phyloP scores from a whole-genome alignment of 805 yeast genomes.

The Danielia reshetovae region DNA sequence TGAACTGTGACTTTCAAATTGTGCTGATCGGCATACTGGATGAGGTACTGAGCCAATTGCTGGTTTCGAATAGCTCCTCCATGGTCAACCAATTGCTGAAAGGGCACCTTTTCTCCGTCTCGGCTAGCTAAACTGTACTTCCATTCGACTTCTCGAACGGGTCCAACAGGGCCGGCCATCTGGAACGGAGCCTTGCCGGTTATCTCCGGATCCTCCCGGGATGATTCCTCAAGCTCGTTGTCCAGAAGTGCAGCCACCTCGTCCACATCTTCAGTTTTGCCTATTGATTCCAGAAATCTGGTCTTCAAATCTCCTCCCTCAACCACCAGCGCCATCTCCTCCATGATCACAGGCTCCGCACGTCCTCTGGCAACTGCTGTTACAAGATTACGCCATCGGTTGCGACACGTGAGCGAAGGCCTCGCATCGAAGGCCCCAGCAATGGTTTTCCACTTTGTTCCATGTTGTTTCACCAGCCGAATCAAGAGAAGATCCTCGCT shows the following conservation, averaged over 20 bases:
- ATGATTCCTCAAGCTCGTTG: neutral
- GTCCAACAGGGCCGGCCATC: neutral
- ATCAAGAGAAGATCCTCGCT: conserved; percentile 74
- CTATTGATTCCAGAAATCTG: neutral
- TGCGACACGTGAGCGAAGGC: conserved; percentile 86
- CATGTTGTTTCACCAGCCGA: conserved; percentile 62
- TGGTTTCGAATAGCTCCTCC: conserved; percentile 51
- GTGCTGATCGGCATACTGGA: conserved; percentile 56
- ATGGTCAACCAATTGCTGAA: conserved; percentile 19
- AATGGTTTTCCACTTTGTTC: conserved; percentile 87
- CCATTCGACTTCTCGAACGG: conserved; percentile 49
- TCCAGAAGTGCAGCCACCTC: neutral
- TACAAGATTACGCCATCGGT: conserved; percentile 86
- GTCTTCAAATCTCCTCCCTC: conserved; percentile 1
- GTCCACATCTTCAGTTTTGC: conserved; percentile 1
- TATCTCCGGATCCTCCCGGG: neutral
- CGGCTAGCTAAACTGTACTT: conserved; percentile 47
- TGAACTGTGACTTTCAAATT: conserved; percentile 66
- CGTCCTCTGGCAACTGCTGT: conserved; percentile 69
- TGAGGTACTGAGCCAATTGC: conserved; percentile 52
- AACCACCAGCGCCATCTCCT: conserved; percentile 50
- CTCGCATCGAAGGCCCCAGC: conserved; percentile 68
- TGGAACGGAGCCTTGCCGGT: neutral
- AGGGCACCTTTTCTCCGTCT: conserved; percentile 29
- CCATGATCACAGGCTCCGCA: conserved; percentile 51